A percentile compares a stretch with the other conserved stretches of the same genome.
These are phyloP conservation scores for Astragalus glycyphyllos DNA, from an alignment of 306 rosid species.

Conservation along the genomic window DNA sequence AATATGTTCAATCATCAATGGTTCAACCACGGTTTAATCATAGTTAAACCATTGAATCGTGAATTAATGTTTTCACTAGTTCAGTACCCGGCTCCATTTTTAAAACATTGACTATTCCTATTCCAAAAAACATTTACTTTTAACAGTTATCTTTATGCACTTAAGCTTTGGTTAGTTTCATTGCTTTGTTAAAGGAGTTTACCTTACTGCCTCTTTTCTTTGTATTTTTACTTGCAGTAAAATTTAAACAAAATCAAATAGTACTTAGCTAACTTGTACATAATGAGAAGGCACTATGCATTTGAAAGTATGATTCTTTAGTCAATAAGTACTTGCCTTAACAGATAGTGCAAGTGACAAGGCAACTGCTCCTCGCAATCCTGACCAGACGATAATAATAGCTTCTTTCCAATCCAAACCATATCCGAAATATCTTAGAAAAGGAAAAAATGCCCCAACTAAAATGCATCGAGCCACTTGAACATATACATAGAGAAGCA, in stretches of 20 bases:
- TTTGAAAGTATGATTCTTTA: background rate
- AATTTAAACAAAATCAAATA: background rate
- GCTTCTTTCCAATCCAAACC: conserved; percentile 99
- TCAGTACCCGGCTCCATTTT: background rate
- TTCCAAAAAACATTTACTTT: background rate
- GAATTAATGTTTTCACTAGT: background rate
- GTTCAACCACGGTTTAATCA: background rate
- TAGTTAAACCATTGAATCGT: background rate
- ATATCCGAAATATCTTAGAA: conserved; percentile 83
- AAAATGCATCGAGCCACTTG: conserved; percentile 82
- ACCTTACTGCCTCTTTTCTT: background rate
- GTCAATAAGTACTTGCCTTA: conserved; percentile 66
- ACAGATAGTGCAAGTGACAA: conserved; percentile 89
- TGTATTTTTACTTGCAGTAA: background rate
- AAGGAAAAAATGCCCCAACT: conserved; percentile 74
- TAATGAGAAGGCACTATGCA: conserved; percentile 25
- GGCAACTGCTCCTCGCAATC: conserved; percentile 98
- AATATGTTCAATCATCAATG: background rate
- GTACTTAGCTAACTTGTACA: conserved; percentile 6
- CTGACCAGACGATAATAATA: conserved; percentile 81
- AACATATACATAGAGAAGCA: conserved; percentile 81
- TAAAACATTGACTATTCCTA: background rate
- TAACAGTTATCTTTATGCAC: background rate
- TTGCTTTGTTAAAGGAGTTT: background rate
- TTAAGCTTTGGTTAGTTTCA: conserved; percentile 23